Evolutionary conservation across 306 rosid species (phyloP).

Genomic region (Dalbergia oliveri): DNA sequence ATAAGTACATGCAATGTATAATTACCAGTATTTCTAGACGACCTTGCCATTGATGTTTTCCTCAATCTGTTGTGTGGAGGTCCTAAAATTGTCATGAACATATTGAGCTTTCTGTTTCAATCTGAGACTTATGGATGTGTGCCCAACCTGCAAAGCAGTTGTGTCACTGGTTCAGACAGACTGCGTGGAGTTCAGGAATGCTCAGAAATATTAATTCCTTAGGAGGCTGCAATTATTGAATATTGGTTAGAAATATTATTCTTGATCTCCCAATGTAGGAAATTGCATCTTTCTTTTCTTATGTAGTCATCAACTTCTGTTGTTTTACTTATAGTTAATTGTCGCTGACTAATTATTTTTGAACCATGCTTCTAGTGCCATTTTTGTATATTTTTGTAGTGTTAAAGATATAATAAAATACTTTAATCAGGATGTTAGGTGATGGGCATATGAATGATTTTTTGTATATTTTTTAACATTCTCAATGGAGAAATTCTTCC

Average conservation of each 20-base stretch:
- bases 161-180: background rate
- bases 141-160: slow-evolving; percentile 1
- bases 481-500: no score
- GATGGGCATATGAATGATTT: no score
- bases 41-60: slow-evolving; percentile 22
- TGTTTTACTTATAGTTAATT: background rate
- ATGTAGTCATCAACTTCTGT: background rate
- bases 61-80: slow-evolving; percentile 25
- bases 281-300: background rate
- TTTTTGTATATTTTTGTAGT: background rate
- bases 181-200: background rate
- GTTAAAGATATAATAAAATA: no score
- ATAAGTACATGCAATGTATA: slow-evolving; percentile 7
- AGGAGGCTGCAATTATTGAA: slow-evolving; percentile 1
- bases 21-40: background rate
- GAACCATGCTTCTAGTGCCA: no score
- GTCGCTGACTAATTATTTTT: background rate
- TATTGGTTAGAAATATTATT: background rate
- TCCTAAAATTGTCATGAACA: slow-evolving; percentile 16
- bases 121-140: slow-evolving; percentile 11
- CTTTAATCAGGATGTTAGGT: no score
- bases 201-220: slow-evolving; percentile 17
- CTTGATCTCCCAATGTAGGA: background rate
- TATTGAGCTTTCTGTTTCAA: slow-evolving; percentile 13
- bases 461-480: no score